Percentiles rank a stretch among this genome's conserved stretches.
phyloP scores from a whole-genome alignment of 148 eudicot species.

The Vaccinium myrtillus region DNA sequence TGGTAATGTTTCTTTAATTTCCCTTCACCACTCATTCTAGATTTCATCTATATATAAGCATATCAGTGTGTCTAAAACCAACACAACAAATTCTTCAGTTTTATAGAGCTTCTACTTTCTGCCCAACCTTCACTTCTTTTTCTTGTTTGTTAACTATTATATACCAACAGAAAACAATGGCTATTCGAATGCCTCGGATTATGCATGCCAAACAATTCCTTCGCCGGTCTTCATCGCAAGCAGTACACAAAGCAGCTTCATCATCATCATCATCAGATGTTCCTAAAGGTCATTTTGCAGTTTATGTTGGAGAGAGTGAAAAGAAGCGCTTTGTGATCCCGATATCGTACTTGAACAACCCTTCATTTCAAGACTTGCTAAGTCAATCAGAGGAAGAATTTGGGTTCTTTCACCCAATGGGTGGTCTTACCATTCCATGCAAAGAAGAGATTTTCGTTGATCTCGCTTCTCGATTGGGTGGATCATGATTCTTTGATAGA shows the following conservation, averaged over 20 bases:
- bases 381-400: slow-evolving; percentile 15
- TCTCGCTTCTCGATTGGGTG: slow-evolving; percentile 19
- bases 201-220: neutral
- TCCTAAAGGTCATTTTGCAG: slow-evolving; percentile 45
- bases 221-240: slow-evolving; percentile 3
- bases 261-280: slow-evolving; percentile 1
- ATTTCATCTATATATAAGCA: neutral
- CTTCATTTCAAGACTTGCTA: slow-evolving; percentile 1
- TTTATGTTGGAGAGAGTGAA: slow-evolving; percentile 44
- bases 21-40: neutral
- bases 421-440: slow-evolving; percentile 61
- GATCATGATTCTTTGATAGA: slow-evolving; percentile 3
- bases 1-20: neutral
- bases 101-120: neutral
- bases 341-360: neutral
- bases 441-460: slow-evolving; percentile 40
- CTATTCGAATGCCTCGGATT: slow-evolving; percentile 6
- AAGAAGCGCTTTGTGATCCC: slow-evolving; percentile 23
- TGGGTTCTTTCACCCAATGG: slow-evolving; percentile 58
- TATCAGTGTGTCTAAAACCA: neutral
- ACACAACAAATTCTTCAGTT: neutral
- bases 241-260: slow-evolving; percentile 1
- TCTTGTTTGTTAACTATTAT: neutral
- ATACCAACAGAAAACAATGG: neutral
- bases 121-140: neutral